Evolutionary conservation across 2,329 filamentous ascomycete genomes (phyloP).

Genomic region (Microcera coccophila): DNA sequence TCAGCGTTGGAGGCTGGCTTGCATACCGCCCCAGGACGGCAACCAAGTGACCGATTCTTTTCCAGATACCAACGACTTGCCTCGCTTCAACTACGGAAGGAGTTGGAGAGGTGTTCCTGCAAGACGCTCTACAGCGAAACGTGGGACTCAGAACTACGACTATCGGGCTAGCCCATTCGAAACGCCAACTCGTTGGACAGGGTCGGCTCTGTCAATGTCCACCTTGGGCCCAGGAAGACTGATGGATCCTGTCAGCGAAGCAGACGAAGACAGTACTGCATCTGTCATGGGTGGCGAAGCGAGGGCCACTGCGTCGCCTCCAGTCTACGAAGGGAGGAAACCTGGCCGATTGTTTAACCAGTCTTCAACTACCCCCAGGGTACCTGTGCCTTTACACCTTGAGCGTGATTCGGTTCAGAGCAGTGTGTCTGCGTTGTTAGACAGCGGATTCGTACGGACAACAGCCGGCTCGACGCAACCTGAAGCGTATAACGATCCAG

Average conservation of each 20-base stretch:
- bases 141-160: slow-evolving; percentile 19
- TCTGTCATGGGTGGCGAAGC: slow-evolving; percentile 21
- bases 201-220: slow-evolving; percentile 37
- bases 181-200: slow-evolving; percentile 47
- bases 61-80: slow-evolving; percentile 11
- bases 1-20: slow-evolving; percentile 30
- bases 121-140: slow-evolving; percentile 21
- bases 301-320: slow-evolving; percentile 18
- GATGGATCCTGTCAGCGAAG: slow-evolving; percentile 32
- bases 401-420: slow-evolving; percentile 31
- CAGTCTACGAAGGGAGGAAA: slow-evolving; percentile 17
- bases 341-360: slow-evolving; percentile 19
- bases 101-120: slow-evolving; percentile 26
- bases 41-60: slow-evolving; percentile 7
- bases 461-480: too few relatives aligned
- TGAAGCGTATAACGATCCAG: too few relatives aligned
- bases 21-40: slow-evolving; percentile 12
- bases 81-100: slow-evolving; percentile 17
- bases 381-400: slow-evolving; percentile 42
- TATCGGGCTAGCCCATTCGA: slow-evolving; percentile 26
- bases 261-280: slow-evolving; percentile 25
- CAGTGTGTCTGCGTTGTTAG: slow-evolving; percentile 8
- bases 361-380: slow-evolving; percentile 42
- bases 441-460: slow-evolving; percentile 5
- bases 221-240: slow-evolving; percentile 26